These are phyloP conservation scores for Fraxinus albicans DNA, from an alignment of 305 asterid genomes.

Conservation along the genomic window DNA sequence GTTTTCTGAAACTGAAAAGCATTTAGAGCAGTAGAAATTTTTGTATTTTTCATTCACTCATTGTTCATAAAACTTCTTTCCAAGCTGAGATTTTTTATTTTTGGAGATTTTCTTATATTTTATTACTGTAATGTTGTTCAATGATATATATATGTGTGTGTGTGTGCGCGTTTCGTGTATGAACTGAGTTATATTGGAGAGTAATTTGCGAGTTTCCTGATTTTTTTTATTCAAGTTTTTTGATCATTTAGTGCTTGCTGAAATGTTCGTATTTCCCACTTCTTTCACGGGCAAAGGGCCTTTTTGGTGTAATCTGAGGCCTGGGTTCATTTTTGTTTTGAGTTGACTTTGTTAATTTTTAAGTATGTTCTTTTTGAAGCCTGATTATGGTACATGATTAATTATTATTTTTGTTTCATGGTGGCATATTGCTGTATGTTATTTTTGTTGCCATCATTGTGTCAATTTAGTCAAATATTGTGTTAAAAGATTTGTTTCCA, in stretches of 20 bases:
- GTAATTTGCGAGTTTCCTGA: background rate
- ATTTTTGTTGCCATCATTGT: background rate
- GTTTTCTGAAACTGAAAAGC: background rate
- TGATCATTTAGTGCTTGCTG: slow-evolving; percentile 12
- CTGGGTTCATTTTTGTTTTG: background rate
- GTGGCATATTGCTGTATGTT: background rate
- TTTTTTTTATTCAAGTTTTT: background rate
- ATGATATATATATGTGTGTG: background rate
- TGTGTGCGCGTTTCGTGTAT: background rate
- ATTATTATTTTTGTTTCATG: background rate
- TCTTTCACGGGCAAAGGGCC: background rate
- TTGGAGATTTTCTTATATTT: background rate
- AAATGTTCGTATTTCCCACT: background rate
- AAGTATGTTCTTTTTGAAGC: background rate
- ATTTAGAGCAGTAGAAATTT: background rate
- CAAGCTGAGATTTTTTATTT: background rate
- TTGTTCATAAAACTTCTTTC: background rate
- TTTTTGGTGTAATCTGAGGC: background rate
- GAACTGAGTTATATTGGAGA: slow-evolving; percentile 23
- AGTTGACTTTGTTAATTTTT: background rate
- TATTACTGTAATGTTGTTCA: slow-evolving; percentile 1
- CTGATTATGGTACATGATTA: background rate
- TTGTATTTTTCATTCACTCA: background rate
- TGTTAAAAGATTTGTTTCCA: background rate
- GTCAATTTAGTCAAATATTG: background rate